Conservation (phyloP, 768 basidiomycete genomes). For the Rhodotorula taiwanensis region DNA sequence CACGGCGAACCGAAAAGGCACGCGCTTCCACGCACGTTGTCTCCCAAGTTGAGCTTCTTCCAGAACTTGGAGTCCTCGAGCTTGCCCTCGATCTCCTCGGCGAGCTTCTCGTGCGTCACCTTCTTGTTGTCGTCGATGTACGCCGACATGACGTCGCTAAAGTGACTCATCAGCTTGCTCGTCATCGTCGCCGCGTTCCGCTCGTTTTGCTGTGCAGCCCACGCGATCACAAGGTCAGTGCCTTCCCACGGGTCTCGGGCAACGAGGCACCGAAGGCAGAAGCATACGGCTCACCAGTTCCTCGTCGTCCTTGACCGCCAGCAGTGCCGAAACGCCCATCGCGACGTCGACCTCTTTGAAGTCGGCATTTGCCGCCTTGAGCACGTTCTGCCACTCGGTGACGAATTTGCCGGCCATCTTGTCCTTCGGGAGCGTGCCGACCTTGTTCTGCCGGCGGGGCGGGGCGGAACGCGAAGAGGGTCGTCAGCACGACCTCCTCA, state of each 20-base stretch:
- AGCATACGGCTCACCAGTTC: slow-evolving; percentile 61
- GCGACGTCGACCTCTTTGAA: slow-evolving; percentile 75
- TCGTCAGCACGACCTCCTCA: not conserved
- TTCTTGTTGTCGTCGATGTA: slow-evolving; percentile 88
- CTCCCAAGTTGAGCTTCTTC: slow-evolving; percentile 61
- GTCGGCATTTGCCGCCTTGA: slow-evolving; percentile 40
- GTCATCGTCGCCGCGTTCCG: slow-evolving; percentile 70
- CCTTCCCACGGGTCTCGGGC: no score
- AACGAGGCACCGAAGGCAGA: no score
- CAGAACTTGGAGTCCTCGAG: slow-evolving; percentile 93
- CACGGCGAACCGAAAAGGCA: not conserved
- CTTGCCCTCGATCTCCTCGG: slow-evolving; percentile 75
- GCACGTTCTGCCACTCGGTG: slow-evolving; percentile 63
- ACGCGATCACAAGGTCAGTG: no score
- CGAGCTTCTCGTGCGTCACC: slow-evolving; percentile 78
- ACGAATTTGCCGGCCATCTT: slow-evolving; percentile 75
- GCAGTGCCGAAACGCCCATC: slow-evolving; percentile 63
- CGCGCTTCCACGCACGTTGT: slow-evolving; percentile 57
- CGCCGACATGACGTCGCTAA: slow-evolving; percentile 76
- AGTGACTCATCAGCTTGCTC: slow-evolving; percentile 73
- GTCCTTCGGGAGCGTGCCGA: slow-evolving; percentile 77
- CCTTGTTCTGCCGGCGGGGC: slow-evolving; percentile 50
- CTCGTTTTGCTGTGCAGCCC: slow-evolving; percentile 67
- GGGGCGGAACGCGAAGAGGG: not conserved
- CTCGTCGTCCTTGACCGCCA: slow-evolving; percentile 84